Conservation (phyloP, 2,329 filamentous ascomycete genomes). For the Xylariaceae sp. region DNA sequence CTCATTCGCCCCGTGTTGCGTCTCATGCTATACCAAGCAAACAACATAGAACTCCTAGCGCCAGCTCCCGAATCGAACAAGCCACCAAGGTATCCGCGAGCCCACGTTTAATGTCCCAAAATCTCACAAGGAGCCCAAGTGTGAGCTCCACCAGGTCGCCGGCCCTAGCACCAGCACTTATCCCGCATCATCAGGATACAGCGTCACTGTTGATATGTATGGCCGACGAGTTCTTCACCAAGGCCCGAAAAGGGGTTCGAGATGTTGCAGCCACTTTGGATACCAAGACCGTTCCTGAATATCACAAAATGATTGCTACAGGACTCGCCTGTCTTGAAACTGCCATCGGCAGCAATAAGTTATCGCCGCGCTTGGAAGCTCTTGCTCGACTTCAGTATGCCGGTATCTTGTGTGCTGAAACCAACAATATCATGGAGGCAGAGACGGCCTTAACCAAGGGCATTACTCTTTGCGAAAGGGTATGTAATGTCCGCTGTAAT, state of each 20-base stretch:
- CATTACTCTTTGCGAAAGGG: constrained; percentile 62
- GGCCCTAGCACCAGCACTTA: constrained; percentile 32
- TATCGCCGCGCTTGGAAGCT: constrained; percentile 62
- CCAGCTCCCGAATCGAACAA: constrained; percentile 25
- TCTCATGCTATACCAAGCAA: constrained; percentile 22
- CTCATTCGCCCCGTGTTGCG: constrained; percentile 27
- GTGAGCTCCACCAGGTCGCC: constrained; percentile 32
- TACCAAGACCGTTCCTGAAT: constrained; percentile 52
- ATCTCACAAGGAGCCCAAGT: constrained; percentile 30
- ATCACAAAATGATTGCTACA: constrained; percentile 66
- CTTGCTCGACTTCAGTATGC: constrained; percentile 66
- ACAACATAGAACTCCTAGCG: constrained; percentile 20
- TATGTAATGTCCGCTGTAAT: constrained; percentile 27
- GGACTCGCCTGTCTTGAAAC: constrained; percentile 68
- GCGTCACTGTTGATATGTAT: constrained; percentile 61
- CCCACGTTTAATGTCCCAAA: constrained; percentile 28
- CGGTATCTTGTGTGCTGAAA: constrained; percentile 66
- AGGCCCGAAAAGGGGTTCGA: constrained; percentile 53
- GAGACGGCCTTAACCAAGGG: constrained; percentile 68
- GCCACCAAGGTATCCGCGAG: constrained; percentile 29
- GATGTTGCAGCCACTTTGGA: constrained; percentile 45
- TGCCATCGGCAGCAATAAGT: constrained; percentile 54
- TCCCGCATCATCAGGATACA: constrained; percentile 44
- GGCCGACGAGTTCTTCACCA: constrained; percentile 68
- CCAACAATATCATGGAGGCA: constrained; percentile 66